Percentiles rank a stretch among this genome's conserved stretches.
Evolutionary conservation across 2,329 filamentous ascomycete genomes (phyloP).

Genomic region (Diplodia sapinea): DNA sequence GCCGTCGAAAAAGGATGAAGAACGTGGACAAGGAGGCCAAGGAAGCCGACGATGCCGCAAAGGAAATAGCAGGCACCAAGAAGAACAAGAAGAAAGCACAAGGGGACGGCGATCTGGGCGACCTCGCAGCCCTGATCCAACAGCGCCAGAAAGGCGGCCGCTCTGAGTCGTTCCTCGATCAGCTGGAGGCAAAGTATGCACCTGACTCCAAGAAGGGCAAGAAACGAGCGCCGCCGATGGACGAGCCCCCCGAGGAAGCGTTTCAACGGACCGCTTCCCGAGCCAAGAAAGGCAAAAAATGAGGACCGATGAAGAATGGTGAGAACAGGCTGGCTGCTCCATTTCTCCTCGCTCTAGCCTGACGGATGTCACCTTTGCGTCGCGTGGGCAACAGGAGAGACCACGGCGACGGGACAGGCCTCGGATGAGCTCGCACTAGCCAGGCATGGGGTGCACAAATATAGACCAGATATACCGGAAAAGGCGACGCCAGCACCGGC

Average conservation of each 20-base stretch:
- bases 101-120: constrained; percentile 42
- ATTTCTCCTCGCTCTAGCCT: background rate
- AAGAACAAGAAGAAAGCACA: constrained; percentile 51
- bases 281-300: constrained; percentile 37
- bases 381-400: constrained; percentile 12
- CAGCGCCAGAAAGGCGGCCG: constrained; percentile 43
- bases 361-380: background rate
- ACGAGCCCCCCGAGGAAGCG: constrained; percentile 68
- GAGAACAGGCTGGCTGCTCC: background rate
- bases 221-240: constrained; percentile 50
- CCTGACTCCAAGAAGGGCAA: constrained; percentile 53
- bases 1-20: constrained; percentile 64
- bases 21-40: constrained; percentile 69
- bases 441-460: constrained; percentile 1
- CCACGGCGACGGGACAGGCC: background rate
- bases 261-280: constrained; percentile 51
- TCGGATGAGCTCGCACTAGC: background rate
- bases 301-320: constrained; percentile 17
- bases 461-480: constrained; percentile 8
- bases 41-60: constrained; percentile 59
- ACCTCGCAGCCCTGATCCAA: constrained; percentile 47
- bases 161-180: constrained; percentile 44
- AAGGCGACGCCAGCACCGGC: background rate
- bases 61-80: constrained; percentile 64
- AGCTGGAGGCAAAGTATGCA: constrained; percentile 46